Base-by-base conservation (phyloP, 352 stramenopile genomes). In the Globisporangium rhizosaccharum region DNA sequence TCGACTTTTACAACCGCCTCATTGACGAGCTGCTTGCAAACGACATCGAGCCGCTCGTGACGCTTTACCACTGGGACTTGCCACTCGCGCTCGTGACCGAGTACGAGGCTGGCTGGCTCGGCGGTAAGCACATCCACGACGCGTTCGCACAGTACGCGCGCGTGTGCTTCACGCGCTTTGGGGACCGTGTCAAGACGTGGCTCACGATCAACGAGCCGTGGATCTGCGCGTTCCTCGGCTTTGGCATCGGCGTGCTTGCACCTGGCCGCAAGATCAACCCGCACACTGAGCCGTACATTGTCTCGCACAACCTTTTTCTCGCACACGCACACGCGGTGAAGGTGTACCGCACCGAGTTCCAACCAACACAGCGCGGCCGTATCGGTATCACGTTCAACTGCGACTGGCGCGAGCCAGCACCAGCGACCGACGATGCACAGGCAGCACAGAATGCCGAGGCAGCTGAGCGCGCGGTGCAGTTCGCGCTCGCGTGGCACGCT, bases 11-110 rank as follows among this genome's bases (percentile, higher is more conserved):
- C 78, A 90, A 93, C 66, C 48, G 71, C 15, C 56, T 98, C 0
- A 96, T 98, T 67, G 68, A 97, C 63, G 71, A 78, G 41, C 71
- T 98, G n/a, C 37, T 97, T 17, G 76, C 65, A n/a, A 71, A 80
- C 36, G 79, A 70, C 53, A 98, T 98, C 57, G 76, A 85, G 53
- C 94, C 94, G 41, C 82, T 88, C 47, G 85, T 97, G 17, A 98
- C 94, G 20, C 65, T 99, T 17, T 98, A 97, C 68, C 96, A 99
- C 72, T 98, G 96, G 96, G 96, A 99, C 68, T 63, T 98, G 26
- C 94, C 94, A 8, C 73, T 97, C 51, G 57, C 65, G 18, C 57
- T 98, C 30, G 68, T 97, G 55, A 82, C 89, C 33, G 74, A 85
- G 53, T 92, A 89, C 59, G 85, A 87, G n/a, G n/a, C n/a, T 47